These are phyloP conservation scores for Houttuynia cordata DNA, from an alignment of 164 flowering plant genomes.

Conservation along the genomic window DNA sequence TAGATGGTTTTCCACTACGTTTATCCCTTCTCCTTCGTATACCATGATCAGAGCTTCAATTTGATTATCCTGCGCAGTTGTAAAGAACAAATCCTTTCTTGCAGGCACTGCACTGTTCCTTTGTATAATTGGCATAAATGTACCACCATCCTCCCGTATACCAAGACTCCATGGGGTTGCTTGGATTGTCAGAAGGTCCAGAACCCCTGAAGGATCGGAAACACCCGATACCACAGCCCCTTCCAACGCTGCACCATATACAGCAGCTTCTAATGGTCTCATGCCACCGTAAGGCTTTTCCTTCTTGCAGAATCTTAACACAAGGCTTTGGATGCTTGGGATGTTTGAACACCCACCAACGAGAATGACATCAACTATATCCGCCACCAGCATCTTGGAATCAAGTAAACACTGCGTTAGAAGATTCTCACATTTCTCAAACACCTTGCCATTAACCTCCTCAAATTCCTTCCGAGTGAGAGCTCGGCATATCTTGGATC, in stretches of 20 bases:
- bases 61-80: constrained; percentile 71
- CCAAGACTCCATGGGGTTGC: constrained; percentile 59
- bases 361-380: constrained; percentile 62
- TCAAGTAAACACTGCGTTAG: constrained; percentile 51
- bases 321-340: constrained; percentile 47
- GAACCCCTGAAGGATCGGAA: constrained; percentile 58
- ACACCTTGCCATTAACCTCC: constrained; percentile 42
- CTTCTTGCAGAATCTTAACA: constrained; percentile 37
- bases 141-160: constrained; percentile 45
- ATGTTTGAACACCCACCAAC: constrained; percentile 91
- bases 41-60: constrained; percentile 57
- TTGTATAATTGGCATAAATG: constrained; percentile 48
- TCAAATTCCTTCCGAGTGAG: constrained; percentile 53
- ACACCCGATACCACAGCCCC: constrained; percentile 88
- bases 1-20: constrained; percentile 48
- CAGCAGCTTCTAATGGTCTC: constrained; percentile 73
- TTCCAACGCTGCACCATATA: constrained; percentile 83
- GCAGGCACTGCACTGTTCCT: constrained; percentile 66
- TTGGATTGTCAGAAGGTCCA: constrained; percentile 77
- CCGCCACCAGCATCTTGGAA: constrained; percentile 47
- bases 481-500: constrained; percentile 30
- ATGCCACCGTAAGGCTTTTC: constrained; percentile 39
- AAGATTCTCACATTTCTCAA: constrained; percentile 50
- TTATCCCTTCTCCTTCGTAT: constrained; percentile 63
- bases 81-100: constrained; percentile 56